Evolutionary conservation across 148 eudicot genomes (phyloP), one percentile per base, ranked within the genome.

Genomic region (Selenicereus undatus): DNA sequence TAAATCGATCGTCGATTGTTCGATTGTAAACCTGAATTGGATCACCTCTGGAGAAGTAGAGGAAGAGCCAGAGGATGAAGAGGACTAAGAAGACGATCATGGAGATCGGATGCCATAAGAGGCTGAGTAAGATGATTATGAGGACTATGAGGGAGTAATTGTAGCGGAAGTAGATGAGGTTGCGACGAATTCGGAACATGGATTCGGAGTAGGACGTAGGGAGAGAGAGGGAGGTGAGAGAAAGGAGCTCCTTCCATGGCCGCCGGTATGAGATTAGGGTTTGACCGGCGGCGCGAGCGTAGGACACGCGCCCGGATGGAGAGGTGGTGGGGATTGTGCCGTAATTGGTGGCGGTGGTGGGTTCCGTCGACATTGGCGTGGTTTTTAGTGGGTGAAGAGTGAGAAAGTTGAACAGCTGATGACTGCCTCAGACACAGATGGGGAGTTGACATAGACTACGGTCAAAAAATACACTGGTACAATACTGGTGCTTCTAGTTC

Each of bases 11-110:
- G 27, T 89, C 93, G 0, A 92, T 16, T 1, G 22, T 1, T 7
- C 83, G 82, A 14, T 72, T 68, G 27, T 88, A 82, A 0, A 90
- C 22, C 26, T 74, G 56, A 11, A 94, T 20, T 0, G 92, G 90
- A 0, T 71, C 81, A 16, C 88, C 91, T 3, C 97, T 84, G 5
- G 79, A 83, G 78, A 91, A 86, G 85, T 85, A 91, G 42, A 92
- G 89, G 51, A 73, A 74, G 2, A 92, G 4, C 97, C 98, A 94
- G 21, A 84, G 81, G 2, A 83, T 50, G 74, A 88, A 92, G 4
- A 89, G 62, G 3, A 77, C 0, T 52, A 92, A 27, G 84, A 92
- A 94, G 8, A 91, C 89, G 42, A 94, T 90, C 86, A 94, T 89
- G 32, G 62, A 56, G 62, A 56, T 56, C 16, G 62, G 62, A 16